Percentiles rank a stretch among this genome's conserved stretches.
Conservation (phyloP, 176 grass and related monocot species). For the Alloteropsis semialata region DNA sequence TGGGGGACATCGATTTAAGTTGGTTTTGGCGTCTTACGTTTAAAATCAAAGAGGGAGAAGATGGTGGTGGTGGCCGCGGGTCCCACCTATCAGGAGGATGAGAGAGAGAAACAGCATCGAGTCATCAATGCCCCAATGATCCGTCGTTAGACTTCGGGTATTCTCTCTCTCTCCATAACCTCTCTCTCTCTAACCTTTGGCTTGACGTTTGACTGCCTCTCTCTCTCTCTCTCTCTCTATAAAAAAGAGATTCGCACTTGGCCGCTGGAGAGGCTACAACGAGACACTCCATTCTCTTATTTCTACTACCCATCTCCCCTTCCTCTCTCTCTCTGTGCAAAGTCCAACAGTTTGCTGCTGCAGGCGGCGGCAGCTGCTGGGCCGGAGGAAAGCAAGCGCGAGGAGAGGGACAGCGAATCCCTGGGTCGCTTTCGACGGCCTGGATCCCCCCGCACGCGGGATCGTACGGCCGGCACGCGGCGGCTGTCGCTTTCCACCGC, state of each 20-base stretch:
- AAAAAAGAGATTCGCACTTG: conserved; percentile 1
- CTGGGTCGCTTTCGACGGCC: conserved; percentile 59
- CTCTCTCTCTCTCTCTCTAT: conserved; percentile 3
- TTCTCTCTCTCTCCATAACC: not conserved
- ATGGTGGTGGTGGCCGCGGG: not conserved
- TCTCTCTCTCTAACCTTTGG: not conserved
- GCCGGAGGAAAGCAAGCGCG: not conserved
- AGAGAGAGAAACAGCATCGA: not conserved
- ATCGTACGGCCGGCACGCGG: conserved; percentile 50
- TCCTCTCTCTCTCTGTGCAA: not conserved
- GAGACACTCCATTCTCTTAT: not conserved
- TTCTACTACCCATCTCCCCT: not conserved
- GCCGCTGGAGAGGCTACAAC: conserved; percentile 19
- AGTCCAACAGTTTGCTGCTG: not conserved
- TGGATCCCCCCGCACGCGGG: conserved; percentile 44
- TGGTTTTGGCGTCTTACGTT: conserved; percentile 31
- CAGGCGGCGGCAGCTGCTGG: not conserved
- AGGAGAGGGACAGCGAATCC: conserved; percentile 25
- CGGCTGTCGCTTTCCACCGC: conserved; percentile 46
- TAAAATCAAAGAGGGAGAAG: not conserved
- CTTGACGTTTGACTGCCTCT: conserved; percentile 51
- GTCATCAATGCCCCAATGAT: conserved; percentile 25
- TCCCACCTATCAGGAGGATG: not conserved
- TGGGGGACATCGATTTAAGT: conserved; percentile 31
- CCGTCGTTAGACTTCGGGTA: not conserved